Conservation (phyloP, 2,329 filamentous ascomycete species). For the Penicillium sp. region DNA sequence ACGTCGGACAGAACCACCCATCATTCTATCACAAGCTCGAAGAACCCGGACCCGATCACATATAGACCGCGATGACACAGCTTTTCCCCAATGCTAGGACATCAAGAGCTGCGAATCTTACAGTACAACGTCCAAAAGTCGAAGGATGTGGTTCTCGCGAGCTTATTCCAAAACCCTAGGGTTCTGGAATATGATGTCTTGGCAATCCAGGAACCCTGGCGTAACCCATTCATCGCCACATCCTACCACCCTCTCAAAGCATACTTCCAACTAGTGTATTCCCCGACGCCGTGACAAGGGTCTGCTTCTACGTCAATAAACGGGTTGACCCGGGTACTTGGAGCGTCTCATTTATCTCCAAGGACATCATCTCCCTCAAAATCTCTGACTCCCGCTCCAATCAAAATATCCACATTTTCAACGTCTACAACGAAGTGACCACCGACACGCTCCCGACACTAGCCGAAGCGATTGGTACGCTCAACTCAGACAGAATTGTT, state of each 20-base stretch:
- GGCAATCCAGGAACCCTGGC: constrained; percentile 3
- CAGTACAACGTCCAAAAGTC: constrained; percentile 5
- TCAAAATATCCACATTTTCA: not conserved
- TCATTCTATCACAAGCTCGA: not conserved
- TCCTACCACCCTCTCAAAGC: constrained; percentile 2
- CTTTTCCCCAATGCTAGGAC: constrained; percentile 2
- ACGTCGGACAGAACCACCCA: constrained; percentile 1
- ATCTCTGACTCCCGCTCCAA: not conserved
- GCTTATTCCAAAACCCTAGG: constrained; percentile 3
- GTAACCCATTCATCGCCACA: constrained; percentile 6
- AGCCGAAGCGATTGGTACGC: not conserved
- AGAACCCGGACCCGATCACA: not conserved
- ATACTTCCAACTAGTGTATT: not conserved
- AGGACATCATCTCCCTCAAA: not conserved
- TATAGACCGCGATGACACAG: constrained; percentile 1
- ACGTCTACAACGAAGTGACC: constrained; percentile 6
- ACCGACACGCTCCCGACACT: constrained; percentile 5
- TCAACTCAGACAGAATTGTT: not conserved
- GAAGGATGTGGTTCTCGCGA: not conserved
- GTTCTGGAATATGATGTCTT: constrained; percentile 3
- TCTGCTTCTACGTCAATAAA: not conserved
- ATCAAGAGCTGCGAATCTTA: constrained; percentile 5
- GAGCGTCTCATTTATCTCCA: not conserved
- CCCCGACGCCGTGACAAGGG: not conserved
- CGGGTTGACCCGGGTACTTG: not conserved